Evolutionary conservation across 1,284 basidiomycete genomes (phyloP).

Genomic region (Heliocybe sulcata): DNA sequence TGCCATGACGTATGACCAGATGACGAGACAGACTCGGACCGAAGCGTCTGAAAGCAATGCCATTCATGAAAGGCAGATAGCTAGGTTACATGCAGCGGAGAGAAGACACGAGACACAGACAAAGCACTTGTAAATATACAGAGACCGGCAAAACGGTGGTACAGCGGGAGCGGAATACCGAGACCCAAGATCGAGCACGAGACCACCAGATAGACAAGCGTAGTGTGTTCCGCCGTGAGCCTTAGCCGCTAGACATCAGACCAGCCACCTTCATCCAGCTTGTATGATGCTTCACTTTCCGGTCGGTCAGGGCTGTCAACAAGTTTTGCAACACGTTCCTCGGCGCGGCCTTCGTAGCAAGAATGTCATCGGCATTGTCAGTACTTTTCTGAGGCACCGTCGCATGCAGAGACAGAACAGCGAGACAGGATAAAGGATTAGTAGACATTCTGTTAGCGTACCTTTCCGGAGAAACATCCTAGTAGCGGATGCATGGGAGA

Average conservation of each 20-base stretch:
- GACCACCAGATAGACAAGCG: neutral
- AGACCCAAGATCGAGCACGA: neutral
- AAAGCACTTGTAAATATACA: neutral
- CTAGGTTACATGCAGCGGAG: neutral
- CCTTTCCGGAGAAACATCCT: constrained; percentile 86
- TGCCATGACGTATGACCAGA: neutral
- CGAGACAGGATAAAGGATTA: neutral
- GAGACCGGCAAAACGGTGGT: neutral
- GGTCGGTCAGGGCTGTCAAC: constrained; percentile 90
- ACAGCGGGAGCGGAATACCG: neutral
- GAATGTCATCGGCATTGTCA: constrained; percentile 7
- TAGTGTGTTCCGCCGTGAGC: neutral
- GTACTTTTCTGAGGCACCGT: constrained; percentile 11
- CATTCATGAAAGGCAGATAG: neutral
- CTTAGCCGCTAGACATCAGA: constrained; percentile 64
- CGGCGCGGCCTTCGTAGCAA: constrained; percentile 63
- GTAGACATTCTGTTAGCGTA: constrained; percentile 14
- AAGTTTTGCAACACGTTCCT: constrained; percentile 93
- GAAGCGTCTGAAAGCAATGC: neutral
- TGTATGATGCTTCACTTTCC: constrained; percentile 90
- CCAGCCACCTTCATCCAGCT: constrained; percentile 84
- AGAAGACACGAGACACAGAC: neutral
- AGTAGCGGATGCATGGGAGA: constrained; percentile 83
- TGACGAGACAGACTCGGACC: neutral
- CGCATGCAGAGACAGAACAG: neutral